Conservation (phyloP, 345 rosid species). For the Eucalyptus melliodora region DNA sequence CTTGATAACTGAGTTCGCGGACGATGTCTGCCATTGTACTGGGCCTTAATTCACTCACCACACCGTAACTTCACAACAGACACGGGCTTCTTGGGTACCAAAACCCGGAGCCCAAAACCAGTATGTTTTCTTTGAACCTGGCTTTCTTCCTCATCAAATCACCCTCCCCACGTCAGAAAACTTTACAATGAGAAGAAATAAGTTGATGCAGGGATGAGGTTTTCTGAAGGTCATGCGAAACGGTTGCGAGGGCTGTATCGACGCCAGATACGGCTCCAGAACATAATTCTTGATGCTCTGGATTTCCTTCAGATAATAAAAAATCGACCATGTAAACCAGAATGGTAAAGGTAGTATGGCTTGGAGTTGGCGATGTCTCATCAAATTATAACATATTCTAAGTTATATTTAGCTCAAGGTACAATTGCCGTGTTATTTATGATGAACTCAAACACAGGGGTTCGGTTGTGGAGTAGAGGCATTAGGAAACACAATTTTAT, state of each 20-base stretch:
- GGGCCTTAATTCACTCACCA: neutral
- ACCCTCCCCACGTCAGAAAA: neutral
- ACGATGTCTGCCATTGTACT: neutral
- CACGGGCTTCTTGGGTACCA: neutral
- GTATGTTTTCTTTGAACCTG: neutral
- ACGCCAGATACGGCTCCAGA: neutral
- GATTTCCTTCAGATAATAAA: neutral
- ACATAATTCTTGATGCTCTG: neutral
- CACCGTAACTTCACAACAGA: neutral
- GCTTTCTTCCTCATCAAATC: neutral
- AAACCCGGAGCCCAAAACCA: neutral
- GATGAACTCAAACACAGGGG: no score
- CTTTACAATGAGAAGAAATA: neutral
- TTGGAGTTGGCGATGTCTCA: no score
- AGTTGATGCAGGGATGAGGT: neutral
- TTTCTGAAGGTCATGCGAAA: neutral
- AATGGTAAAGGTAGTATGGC: no score
- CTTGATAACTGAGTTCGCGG: neutral
- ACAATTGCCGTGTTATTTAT: no score
- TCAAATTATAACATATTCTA: no score
- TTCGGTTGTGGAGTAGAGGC: no score
- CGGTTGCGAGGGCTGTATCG: neutral
- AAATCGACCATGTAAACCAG: neutral
- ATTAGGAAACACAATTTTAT: no score
- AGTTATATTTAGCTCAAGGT: no score